Evolutionary conservation across 1,284 basidiomycete species (phyloP).

Genomic region (Fomes fomentarius): DNA sequence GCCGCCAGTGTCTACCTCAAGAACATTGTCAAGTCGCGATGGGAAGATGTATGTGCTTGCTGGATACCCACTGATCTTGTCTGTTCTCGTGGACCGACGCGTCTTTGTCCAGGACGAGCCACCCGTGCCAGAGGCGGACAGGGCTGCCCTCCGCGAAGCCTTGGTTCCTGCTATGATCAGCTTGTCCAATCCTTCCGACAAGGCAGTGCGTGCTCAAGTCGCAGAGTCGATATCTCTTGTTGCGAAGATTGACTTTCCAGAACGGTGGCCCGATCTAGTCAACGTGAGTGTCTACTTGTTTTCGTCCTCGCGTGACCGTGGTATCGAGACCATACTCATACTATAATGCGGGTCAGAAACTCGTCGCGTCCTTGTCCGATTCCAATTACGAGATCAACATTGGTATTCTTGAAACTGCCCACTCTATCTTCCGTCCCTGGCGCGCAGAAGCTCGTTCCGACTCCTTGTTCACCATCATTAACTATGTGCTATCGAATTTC

Average conservation of each 20-base stretch:
- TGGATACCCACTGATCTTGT: slow-evolving; percentile 6
- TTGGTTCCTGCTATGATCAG: slow-evolving; percentile 85
- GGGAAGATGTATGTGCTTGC: slow-evolving; percentile 74
- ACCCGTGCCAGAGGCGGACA: slow-evolving; percentile 68
- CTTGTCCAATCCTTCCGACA: slow-evolving; percentile 69
- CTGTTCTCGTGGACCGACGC: slow-evolving; percentile 4
- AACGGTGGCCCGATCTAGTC: slow-evolving; percentile 83
- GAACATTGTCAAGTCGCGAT: slow-evolving; percentile 83
- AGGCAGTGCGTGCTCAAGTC: slow-evolving; percentile 76
- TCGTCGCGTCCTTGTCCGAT: slow-evolving; percentile 77
- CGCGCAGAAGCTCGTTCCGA: slow-evolving; percentile 90
- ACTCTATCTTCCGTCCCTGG: slow-evolving; percentile 96
- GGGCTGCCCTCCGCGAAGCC: slow-evolving; percentile 64
- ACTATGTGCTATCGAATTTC: slow-evolving; percentile 87
- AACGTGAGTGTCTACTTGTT: slow-evolving; percentile 24
- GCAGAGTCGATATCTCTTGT: slow-evolving; percentile 90
- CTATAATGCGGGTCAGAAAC: slow-evolving; percentile 75
- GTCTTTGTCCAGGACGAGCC: slow-evolving; percentile 55
- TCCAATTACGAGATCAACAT: slow-evolving; percentile 87
- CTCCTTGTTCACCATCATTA: slow-evolving; percentile 89
- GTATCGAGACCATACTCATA: no score
- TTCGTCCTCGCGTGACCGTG: neutral
- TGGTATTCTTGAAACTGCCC: slow-evolving; percentile 91
- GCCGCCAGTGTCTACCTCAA: slow-evolving; percentile 89
- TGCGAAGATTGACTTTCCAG: slow-evolving; percentile 87